Conservation (phyloP, 1,284 basidiomycete species). For the Cystobasidium slooffiae region DNA sequence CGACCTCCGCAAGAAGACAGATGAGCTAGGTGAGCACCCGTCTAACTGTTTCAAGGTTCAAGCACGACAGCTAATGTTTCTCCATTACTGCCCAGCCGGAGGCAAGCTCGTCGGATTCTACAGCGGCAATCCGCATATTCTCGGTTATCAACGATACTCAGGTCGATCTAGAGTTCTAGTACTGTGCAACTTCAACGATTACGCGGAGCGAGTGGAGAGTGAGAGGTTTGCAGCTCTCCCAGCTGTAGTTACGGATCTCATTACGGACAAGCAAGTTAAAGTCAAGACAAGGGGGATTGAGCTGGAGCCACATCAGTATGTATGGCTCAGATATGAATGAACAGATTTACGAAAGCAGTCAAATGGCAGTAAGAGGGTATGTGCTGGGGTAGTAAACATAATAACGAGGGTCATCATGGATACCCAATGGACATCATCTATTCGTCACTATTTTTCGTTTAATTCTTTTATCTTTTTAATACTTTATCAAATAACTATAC, state of each 20-base stretch:
- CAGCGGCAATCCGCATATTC: slow-evolving; percentile 45
- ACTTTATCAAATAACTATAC: background rate
- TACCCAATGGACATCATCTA: no score
- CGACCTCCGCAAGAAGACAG: slow-evolving; percentile 45
- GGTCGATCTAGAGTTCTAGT: slow-evolving; percentile 8
- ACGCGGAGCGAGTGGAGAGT: slow-evolving; percentile 3
- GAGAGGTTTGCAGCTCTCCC: slow-evolving; percentile 27
- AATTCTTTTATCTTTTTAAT: background rate
- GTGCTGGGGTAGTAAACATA: no score
- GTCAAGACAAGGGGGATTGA: background rate
- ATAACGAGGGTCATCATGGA: no score
- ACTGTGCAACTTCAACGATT: slow-evolving; percentile 39
- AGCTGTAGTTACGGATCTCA: slow-evolving; percentile 12
- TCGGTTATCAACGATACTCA: slow-evolving; percentile 36
- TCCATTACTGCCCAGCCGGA: background rate
- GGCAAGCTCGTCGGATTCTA: slow-evolving; percentile 47
- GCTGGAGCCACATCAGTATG: slow-evolving; percentile 37
- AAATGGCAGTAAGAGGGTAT: no score
- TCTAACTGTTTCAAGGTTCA: background rate
- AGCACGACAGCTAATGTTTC: background rate
- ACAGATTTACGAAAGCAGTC: no score
- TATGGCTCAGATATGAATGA: slow-evolving; percentile 33
- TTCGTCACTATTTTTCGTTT: background rate
- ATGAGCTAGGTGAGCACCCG: slow-evolving; percentile 41
- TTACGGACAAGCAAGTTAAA: slow-evolving; percentile 17